A percentile compares a stretch with the other conserved stretches of the same genome.
These are phyloP conservation scores for Podospora conica DNA, from an alignment of 495 filamentous ascomycete genomes.

Conservation along the genomic window DNA sequence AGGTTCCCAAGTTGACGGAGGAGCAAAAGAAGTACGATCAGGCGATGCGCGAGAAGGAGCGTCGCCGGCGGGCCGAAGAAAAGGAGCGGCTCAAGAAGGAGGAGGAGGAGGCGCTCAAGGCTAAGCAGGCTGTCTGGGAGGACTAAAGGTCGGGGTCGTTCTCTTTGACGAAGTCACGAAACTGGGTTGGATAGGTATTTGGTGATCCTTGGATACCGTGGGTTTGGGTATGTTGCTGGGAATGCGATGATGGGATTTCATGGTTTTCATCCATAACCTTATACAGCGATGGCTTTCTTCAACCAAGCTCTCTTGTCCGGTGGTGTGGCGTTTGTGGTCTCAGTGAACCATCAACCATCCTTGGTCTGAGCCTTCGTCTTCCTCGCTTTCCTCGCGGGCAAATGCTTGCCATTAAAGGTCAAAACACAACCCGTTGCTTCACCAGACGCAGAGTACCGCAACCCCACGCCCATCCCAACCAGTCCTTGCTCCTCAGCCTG, in stretches of 20 bases:
- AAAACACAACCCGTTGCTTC: conserved; percentile 36
- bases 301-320: neutral
- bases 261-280: neutral
- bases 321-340: neutral
- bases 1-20: conserved; percentile 72
- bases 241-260: neutral
- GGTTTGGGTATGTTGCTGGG: neutral
- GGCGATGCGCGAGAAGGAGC: conserved; percentile 78
- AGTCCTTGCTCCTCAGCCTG: conserved; percentile 58
- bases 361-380: neutral
- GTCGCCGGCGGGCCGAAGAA: conserved; percentile 66
- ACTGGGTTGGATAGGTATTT: neutral
- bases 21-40: conserved; percentile 85
- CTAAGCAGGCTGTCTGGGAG: conserved; percentile 76
- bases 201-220: neutral
- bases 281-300: neutral
- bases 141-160: conserved; percentile 45
- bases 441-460: conserved; percentile 38
- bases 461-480: conserved; percentile 55
- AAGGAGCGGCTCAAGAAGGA: conserved; percentile 56
- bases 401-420: conserved; percentile 52
- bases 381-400: conserved; percentile 10
- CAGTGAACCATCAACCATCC: neutral
- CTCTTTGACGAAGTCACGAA: neutral
- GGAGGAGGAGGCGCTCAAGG: conserved; percentile 62